A percentile compares a stretch with the other conserved stretches of the same genome.
Evolutionary conservation across 2,329 filamentous ascomycete species (phyloP).

Genomic region (Pyrenophora tritici-repentis): DNA sequence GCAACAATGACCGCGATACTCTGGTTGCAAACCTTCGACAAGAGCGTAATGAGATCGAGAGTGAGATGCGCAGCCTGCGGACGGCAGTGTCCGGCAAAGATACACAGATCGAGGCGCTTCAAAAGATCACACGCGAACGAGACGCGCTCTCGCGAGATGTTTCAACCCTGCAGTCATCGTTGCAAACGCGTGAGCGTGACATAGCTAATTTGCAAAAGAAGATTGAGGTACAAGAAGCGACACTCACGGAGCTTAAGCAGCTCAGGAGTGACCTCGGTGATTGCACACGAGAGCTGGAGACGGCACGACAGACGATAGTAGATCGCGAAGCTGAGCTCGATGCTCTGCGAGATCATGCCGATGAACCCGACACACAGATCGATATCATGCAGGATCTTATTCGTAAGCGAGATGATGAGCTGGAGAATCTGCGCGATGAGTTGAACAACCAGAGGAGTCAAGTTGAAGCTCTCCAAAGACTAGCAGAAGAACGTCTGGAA

Average conservation of each 20-base stretch:
- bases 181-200: constrained; percentile 44
- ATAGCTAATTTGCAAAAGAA: constrained; percentile 38
- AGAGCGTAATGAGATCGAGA: constrained; percentile 30
- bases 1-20: constrained; percentile 36
- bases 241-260: constrained; percentile 38
- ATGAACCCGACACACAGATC: constrained; percentile 48
- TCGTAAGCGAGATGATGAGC: constrained; percentile 53
- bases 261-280: constrained; percentile 38
- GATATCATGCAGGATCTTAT: constrained; percentile 51
- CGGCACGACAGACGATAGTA: constrained; percentile 39
- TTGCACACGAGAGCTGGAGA: constrained; percentile 44
- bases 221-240: constrained; percentile 35
- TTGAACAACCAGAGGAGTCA: constrained; percentile 40
- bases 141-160: constrained; percentile 40
- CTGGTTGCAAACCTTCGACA: constrained; percentile 38
- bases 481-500: constrained; percentile 43
- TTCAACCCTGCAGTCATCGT: constrained; percentile 31
- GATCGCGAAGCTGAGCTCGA: constrained; percentile 47
- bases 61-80: constrained; percentile 31
- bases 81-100: constrained; percentile 38
- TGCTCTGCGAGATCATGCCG: constrained; percentile 39
- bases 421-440: constrained; percentile 59
- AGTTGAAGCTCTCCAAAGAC: constrained; percentile 39
- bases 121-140: constrained; percentile 42
- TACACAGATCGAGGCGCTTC: constrained; percentile 43